Evolutionary conservation across 176 grass and related monocot species (phyloP), one percentile per base, ranked within the genome.

Genomic region (Carex scoparia): DNA sequence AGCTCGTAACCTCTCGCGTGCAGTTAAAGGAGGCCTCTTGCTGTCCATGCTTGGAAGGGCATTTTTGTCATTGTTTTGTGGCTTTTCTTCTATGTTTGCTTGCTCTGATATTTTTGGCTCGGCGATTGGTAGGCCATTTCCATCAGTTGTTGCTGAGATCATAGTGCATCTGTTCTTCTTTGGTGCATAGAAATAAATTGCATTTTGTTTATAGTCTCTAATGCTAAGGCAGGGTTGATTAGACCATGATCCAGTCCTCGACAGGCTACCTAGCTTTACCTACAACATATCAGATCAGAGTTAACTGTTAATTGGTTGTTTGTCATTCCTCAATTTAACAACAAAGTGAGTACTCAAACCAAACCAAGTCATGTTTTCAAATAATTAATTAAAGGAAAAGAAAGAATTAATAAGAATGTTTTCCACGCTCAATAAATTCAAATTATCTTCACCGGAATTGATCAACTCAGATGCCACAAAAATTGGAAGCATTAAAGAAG

Each of bases 1-100:
- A 10, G 90, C 93, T 68, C 93, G 91, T 62, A 99, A 81, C 74
- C 89, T 91, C 84, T 99, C 96, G 60, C 93, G 87, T 28, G 90
- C 91, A 40, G 90, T 99, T 86, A 99, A 88, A 14, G 90, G 81
- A 69, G 84, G 58, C 10, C 87, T 91, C 61, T 91, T 93, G 31
- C 23, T 18, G 27, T 82, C 65, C 7, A 5, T 4, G 7, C 10
- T 65, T 44, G 61, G 35, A 69, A 27, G 81, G 46, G 81, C 23
- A 32, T 56, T 69, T 55, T 65, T 11, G 5, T 55, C 81, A 83
- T 38, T 79, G 53, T 54, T 79, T 35, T 9, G 27, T 79, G 51
- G 10, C 5, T 58, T 79, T 4, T 79, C 74, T 58, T 79, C 74
- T 18, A 53, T 79, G 51, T 58, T 83, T 83, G 81, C 28, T 69